Evolutionary conservation across 2,329 filamentous ascomycete genomes (phyloP).

Genomic region (Ophiostoma australiae): DNA sequence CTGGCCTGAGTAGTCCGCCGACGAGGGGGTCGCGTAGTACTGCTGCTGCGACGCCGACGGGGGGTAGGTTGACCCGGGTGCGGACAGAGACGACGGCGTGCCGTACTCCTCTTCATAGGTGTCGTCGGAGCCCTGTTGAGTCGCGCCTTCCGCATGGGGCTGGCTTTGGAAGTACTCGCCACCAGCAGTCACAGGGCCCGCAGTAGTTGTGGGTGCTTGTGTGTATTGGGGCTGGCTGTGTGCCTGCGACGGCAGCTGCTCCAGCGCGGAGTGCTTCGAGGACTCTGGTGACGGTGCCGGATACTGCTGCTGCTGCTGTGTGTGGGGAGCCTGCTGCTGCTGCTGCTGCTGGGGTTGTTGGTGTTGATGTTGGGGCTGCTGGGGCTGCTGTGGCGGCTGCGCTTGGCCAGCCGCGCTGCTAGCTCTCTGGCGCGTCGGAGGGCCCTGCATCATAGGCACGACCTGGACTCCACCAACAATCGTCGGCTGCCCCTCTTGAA

Average conservation of each 20-base stretch:
- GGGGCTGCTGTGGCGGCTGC: conserved; percentile 32
- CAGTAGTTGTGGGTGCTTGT: background rate
- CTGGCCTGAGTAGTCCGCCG: conserved; percentile 60
- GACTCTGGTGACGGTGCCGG: conserved; percentile 29
- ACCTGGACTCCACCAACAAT: conserved; percentile 91
- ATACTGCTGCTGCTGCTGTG: conserved; percentile 32
- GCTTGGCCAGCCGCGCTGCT: conserved; percentile 34
- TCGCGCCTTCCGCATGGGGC: conserved; percentile 2
- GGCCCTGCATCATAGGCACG: conserved; percentile 79
- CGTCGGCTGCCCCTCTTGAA: conserved; percentile 82
- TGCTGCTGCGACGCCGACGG: conserved; percentile 43
- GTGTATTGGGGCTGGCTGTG: conserved; percentile 10
- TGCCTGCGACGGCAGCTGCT: conserved; percentile 19
- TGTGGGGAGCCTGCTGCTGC: conserved; percentile 30
- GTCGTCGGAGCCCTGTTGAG: conserved; percentile 18
- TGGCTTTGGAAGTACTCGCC: conserved; percentile 6
- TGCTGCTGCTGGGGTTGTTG: conserved; percentile 11
- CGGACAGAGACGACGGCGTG: conserved; percentile 43
- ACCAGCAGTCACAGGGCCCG: background rate
- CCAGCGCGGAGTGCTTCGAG: conserved; percentile 32
- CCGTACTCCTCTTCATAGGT: conserved; percentile 46
- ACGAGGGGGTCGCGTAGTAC: conserved; percentile 34
- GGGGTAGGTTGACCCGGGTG: conserved; percentile 31
- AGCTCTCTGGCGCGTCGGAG: conserved; percentile 34
- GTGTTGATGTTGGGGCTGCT: conserved; percentile 31